Base-by-base conservation (phyloP, 441 rosid species). In the Erysimum cheiri region DNA sequence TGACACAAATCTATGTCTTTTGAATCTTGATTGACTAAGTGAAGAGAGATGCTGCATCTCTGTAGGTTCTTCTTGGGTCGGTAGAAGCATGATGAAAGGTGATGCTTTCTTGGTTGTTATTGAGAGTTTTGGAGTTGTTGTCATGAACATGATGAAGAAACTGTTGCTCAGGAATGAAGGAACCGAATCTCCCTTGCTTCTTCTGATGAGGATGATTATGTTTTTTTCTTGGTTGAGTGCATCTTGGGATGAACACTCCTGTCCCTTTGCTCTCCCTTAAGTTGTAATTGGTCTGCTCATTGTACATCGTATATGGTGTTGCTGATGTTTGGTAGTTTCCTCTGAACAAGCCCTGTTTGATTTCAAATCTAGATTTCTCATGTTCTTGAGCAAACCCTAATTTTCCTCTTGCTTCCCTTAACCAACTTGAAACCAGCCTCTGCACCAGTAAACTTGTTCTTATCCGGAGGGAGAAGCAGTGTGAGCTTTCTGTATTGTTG, bases 241-340 rank as follows among this genome's bases (percentile, higher is more conserved):
- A 82, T 76, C 64, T 80, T 32, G 98, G 98, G 65, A 93, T 93
- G 56, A 93, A 93, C 50, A 93, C 98, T 58, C 98, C 97, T 36
- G 98, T 91, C 40, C 98, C 98, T 83, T 88, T 88, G 85, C 98
- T 87, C 78, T 89, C 95, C 76, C 89, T 83, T 75, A 40, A 12
- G 82, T 83, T 77, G 82, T 82, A 64, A 37, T 47, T 54, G 14
- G 26, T 24, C 26, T 24, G 26, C 26, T 24, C 26, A 24, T 24
- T 24, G 26, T 24, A 24, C 26, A 24, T 76, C 71, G 74, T 13
- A 24, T 57, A 80, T 44, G 84, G 85, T 64, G 88, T 76, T 57
- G 78, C 71, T 31, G 69, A 58, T 57, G 73, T 13, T 70, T 79
- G 85, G 57, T 79, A 68, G 50, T 72, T 80, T 47, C 52, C 82